Percentiles rank a stretch among this genome's conserved stretches.
phyloP scores from a whole-genome alignment of 2,329 filamentous ascomycete species.

The Ilyonectria destructans region DNA sequence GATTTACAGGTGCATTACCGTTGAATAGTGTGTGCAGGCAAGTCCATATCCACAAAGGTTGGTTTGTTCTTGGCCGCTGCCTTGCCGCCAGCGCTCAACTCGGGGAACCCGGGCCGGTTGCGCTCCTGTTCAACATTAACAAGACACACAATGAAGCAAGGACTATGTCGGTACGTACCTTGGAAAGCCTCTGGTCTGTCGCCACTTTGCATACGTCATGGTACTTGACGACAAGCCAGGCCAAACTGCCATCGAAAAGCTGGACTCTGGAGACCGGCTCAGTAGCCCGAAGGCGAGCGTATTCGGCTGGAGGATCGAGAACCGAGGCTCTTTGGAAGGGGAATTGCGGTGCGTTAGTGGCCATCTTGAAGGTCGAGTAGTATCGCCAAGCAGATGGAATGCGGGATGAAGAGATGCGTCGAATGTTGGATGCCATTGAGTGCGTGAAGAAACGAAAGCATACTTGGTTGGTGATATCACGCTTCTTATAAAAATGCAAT shows the following conservation, averaged over 20 bases:
- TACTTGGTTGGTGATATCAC: not conserved
- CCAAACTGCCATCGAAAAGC: slow-evolving; percentile 63
- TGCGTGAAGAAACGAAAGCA: not conserved
- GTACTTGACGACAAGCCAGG: slow-evolving; percentile 66
- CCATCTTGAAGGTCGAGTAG: slow-evolving; percentile 19
- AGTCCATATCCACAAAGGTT: slow-evolving; percentile 68
- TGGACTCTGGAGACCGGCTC: slow-evolving; percentile 62
- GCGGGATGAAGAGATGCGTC: not conserved
- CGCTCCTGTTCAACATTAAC: slow-evolving; percentile 51
- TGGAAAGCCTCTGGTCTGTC: slow-evolving; percentile 63
- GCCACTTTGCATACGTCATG: slow-evolving; percentile 63
- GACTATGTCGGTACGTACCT: slow-evolving; percentile 48
- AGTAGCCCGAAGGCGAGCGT: slow-evolving; percentile 59
- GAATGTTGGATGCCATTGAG: not conserved
- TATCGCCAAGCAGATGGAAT: not conserved
- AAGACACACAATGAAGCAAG: not conserved
- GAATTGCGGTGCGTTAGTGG: slow-evolving; percentile 31
- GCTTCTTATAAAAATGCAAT: not conserved
- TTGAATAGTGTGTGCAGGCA: slow-evolving; percentile 64
- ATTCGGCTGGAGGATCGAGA: slow-evolving; percentile 61
- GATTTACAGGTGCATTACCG: slow-evolving; percentile 48
- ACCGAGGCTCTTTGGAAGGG: slow-evolving; percentile 43
- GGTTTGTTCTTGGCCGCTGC: slow-evolving; percentile 64
- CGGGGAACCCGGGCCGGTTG: slow-evolving; percentile 62
- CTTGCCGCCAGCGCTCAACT: slow-evolving; percentile 64